phyloP scores from a whole-genome alignment of 75 land plant genomes.

The Chamaecyparis obtusa region DNA sequence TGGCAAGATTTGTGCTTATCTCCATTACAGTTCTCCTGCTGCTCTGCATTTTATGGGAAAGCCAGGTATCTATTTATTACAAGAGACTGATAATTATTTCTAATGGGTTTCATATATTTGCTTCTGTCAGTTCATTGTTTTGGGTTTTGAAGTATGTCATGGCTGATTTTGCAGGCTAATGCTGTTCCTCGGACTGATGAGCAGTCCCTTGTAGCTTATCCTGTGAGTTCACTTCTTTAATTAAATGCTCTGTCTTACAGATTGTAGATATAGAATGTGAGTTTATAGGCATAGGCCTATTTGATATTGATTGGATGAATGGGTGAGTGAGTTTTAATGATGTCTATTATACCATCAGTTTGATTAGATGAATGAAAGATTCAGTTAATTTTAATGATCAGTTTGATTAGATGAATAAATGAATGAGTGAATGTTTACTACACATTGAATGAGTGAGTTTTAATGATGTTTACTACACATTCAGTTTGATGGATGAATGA shows the following conservation, averaged over 20 bases:
- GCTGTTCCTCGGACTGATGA: neutral
- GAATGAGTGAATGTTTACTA: too few species aligned
- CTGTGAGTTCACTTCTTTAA: neutral
- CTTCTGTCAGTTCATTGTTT: neutral
- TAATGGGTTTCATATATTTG: neutral
- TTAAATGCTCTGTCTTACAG: neutral
- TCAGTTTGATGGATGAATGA: too few species aligned
- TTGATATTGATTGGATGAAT: neutral
- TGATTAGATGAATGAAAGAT: too few species aligned
- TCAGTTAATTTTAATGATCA: too few species aligned
- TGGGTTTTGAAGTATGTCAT: neutral
- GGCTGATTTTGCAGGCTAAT: neutral
- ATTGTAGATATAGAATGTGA: neutral
- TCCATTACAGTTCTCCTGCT: neutral
- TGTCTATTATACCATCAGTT: too few species aligned
- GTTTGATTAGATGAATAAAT: too few species aligned
- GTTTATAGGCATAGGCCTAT: neutral
- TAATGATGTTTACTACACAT: too few species aligned
- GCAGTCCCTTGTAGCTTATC: neutral
- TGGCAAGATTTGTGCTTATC: constrained; percentile 5
- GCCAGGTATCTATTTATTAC: neutral
- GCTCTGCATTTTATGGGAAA: constrained; percentile 3
- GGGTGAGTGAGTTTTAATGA: too few species aligned
- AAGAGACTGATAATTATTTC: neutral
- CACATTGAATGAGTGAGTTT: too few species aligned